phyloP scores from a whole-genome alignment of 441 rosid genomes.

The Erysimum pusillum region DNA sequence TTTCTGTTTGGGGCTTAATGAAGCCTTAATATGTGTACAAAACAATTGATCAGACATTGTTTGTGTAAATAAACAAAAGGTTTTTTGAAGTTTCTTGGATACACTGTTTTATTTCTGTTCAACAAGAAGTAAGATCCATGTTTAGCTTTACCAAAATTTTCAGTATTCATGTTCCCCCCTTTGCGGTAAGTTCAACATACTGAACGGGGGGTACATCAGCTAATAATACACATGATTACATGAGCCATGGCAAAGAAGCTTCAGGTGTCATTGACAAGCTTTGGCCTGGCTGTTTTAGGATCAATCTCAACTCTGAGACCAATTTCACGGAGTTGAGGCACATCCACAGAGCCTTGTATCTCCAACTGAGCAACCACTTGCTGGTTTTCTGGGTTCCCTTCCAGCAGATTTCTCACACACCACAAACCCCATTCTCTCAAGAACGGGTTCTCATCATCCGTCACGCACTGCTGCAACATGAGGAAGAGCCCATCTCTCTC shows the following conservation, averaged over 20 bases:
- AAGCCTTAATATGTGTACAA: not conserved
- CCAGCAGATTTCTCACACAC: slow-evolving; percentile 72
- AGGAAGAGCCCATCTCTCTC: slow-evolving; percentile 60
- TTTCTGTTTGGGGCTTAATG: no score
- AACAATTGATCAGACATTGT: not conserved
- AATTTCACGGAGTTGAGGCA: slow-evolving; percentile 72
- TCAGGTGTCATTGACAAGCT: slow-evolving; percentile 76
- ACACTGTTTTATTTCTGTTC: not conserved
- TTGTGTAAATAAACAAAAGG: not conserved
- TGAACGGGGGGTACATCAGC: not conserved
- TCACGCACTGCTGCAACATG: slow-evolving; percentile 80
- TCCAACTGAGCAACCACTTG: slow-evolving; percentile 71
- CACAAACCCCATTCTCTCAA: slow-evolving; percentile 92
- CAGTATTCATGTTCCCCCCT: not conserved
- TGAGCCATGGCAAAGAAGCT: not conserved
- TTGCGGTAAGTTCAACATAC: not conserved
- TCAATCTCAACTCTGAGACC: slow-evolving; percentile 81
- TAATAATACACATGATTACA: not conserved
- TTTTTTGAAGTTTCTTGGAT: not conserved
- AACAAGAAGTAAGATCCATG: not conserved
- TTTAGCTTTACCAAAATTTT: not conserved
- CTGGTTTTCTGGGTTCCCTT: slow-evolving; percentile 81
- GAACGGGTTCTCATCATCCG: slow-evolving; percentile 79
- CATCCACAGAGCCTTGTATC: slow-evolving; percentile 71
- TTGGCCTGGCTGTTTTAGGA: slow-evolving; percentile 60